Base-by-base conservation (phyloP, 306 rosid genomes). In the Gastrolobium villosum region DNA sequence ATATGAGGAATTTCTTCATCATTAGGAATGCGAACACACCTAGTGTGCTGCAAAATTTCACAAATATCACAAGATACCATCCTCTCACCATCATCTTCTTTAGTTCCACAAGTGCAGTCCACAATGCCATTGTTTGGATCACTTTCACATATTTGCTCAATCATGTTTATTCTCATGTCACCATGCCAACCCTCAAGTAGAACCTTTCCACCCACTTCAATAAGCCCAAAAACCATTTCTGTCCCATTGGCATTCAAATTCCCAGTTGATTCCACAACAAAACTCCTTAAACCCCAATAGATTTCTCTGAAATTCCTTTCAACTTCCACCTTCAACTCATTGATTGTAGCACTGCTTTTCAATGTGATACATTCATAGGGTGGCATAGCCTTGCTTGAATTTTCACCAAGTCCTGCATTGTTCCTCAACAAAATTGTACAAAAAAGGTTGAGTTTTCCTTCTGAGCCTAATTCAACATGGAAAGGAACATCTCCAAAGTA, bases 1-100 rank as follows among this genome's bases (percentile, higher is more conserved):
- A 94, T 88, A 15, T 76, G 86, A 54, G 99, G 97, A 70, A 86
- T 73, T 72, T 89, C 81, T 74, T 89, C 89, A 66, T 89, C 82
- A 82, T 90, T 79, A 3, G 93, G 95, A 65, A 94, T 87, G 5
- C 90, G 65, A 85, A 87, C 90, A 76, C 97, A 95, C 20, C 88
- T 85, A 7, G 98, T 95, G 9, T 92, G 99, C 70, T 95, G 94
- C 94, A 87, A 74, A 65, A 69, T 88, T 52, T 95, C 99, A 79
- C 98, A 95, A 35, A 94, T 94, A 80, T 94, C 99, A 81, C 97
- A 94, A 0, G 82, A 69, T 0, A 95, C 84, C 92, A 90, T 87
- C 39, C 96, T 86, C 45, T 95, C 97, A n/a, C 98, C 99, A 60
- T 92, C 98, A 34, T 92, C 97, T 6, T 92, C 98, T 54, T 78